A percentile compares a stretch with the other conserved stretches of the same genome.
Conservation (phyloP, 768 basidiomycete species). For the Leccinellum rugosiceps region DNA sequence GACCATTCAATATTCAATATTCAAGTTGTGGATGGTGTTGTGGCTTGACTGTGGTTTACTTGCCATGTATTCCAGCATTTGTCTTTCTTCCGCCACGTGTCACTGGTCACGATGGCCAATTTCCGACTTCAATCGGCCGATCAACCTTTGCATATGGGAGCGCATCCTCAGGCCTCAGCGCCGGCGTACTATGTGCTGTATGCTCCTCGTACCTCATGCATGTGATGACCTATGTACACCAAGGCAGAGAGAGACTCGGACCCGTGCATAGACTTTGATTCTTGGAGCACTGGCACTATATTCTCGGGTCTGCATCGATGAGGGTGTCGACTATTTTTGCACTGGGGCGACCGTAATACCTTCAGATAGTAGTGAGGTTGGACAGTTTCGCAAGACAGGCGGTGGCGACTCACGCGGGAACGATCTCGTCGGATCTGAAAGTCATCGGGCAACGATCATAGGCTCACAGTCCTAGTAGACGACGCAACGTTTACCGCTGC, state of each 20-base stretch:
- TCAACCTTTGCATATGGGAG: too few relatives aligned
- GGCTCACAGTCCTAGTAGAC: slow-evolving; percentile 3
- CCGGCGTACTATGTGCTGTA: too few relatives aligned
- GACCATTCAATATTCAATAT: neutral
- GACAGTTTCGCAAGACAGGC: neutral
- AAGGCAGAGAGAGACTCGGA: neutral
- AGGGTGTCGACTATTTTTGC: neutral
- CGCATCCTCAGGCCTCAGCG: too few relatives aligned
- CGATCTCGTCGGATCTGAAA: neutral
- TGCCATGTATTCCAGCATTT: too few relatives aligned
- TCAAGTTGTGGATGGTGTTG: neutral
- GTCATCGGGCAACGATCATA: neutral
- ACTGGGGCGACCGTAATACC: neutral
- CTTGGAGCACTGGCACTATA: slow-evolving; percentile 1
- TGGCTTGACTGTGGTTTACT: too few relatives aligned
- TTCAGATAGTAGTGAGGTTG: slow-evolving; percentile 11
- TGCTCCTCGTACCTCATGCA: neutral
- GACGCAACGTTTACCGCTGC: neutral
- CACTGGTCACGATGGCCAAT: too few relatives aligned
- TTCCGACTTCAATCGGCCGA: too few relatives aligned
- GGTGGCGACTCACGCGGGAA: slow-evolving; percentile 5
- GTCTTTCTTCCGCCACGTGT: too few relatives aligned
- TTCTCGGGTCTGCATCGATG: neutral
- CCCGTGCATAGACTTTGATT: too few relatives aligned
- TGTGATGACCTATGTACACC: too few relatives aligned